Base-by-base conservation (phyloP, 2,329 filamentous ascomycete species). In the Aureobasidium zeae region DNA sequence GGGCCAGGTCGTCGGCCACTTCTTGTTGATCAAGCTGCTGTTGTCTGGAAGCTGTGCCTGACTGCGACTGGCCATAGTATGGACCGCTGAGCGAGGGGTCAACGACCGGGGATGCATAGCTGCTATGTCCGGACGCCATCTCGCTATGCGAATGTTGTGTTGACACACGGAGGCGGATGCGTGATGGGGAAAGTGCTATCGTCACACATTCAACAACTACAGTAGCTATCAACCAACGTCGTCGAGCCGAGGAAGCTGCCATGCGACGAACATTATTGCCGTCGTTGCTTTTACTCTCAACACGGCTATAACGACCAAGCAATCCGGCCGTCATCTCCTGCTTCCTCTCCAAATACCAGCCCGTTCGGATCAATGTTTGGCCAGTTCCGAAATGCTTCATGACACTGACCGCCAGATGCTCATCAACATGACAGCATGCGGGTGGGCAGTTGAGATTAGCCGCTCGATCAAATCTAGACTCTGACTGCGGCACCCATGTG, bases 11-110 rank as follows among this genome's bases (percentile, higher is more conserved):
- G 28, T 49, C 47, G 28, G 41, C 47, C 4, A 49, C 17, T 12
- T 45, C 42, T 4, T 22, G 25, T 17, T 45, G 41, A 3, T 44
- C 32, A 15, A 37, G 32, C 15, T 42, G 42, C 6, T 22, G 12
- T 11, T 48, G 42, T 15, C 45, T 12, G 20, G 32, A 33, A 9
- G 13, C 4, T 13, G 22, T 25, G 11, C 17, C 25, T 11, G 33
- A 25, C 13, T 25, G 29, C 20, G 45, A 26, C 44, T 34, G 21
- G 12, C 30, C 44, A 10, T 46, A 45, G 17, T 31, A 28, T 4
- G 50, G 50, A 13, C 46, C 48, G 13, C n/a, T 29, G 17, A 44
- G 44, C 5, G 46, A 35, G 10, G 50, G 31, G 29, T 52, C 48
- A 13, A 33, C 30, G 5, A 42, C 29, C 2, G 38, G 28, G 5